Percentiles rank a stretch among this genome's conserved stretches.
Evolutionary conservation across 345 rosid species (phyloP).

Genomic region (Pistacia vera): DNA sequence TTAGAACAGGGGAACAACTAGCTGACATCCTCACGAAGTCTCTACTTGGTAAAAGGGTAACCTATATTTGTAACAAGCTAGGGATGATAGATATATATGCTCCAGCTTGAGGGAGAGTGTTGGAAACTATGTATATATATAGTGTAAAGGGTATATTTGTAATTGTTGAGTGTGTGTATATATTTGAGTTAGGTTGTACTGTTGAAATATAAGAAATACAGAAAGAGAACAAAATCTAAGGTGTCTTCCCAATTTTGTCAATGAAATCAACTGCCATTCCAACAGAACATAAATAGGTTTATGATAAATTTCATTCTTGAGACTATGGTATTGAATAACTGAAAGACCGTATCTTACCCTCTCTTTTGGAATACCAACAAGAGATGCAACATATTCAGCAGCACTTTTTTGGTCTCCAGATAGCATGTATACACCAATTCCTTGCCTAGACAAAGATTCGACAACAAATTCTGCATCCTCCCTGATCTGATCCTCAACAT

Average conservation of each 20-base stretch:
- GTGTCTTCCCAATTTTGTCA: neutral
- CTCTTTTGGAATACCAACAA: slow-evolving; percentile 82
- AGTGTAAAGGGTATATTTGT: no score
- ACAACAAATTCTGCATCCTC: slow-evolving; percentile 89
- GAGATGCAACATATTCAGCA: slow-evolving; percentile 88
- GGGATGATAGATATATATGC: no score
- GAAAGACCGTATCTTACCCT: slow-evolving; percentile 44
- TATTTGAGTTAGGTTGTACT: no score
- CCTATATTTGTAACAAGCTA: no score
- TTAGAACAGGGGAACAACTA: no score
- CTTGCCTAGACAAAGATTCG: slow-evolving; percentile 59
- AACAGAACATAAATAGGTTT: neutral
- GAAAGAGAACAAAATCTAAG: no score
- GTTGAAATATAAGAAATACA: no score
- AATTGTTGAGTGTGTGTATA: no score
- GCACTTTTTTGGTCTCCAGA: slow-evolving; percentile 88
- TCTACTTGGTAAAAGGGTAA: no score
- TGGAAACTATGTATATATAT: no score
- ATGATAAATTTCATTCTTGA: slow-evolving; percentile 2
- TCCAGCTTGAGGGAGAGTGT: no score
- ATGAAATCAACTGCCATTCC: neutral
- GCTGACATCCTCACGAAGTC: no score
- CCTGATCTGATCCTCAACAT: slow-evolving; percentile 85
- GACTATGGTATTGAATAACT: neutral
- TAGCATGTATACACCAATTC: slow-evolving; percentile 83